Base-by-base conservation (phyloP, 2,329 filamentous ascomycete genomes). In the Curvularia hawaiiensis region DNA sequence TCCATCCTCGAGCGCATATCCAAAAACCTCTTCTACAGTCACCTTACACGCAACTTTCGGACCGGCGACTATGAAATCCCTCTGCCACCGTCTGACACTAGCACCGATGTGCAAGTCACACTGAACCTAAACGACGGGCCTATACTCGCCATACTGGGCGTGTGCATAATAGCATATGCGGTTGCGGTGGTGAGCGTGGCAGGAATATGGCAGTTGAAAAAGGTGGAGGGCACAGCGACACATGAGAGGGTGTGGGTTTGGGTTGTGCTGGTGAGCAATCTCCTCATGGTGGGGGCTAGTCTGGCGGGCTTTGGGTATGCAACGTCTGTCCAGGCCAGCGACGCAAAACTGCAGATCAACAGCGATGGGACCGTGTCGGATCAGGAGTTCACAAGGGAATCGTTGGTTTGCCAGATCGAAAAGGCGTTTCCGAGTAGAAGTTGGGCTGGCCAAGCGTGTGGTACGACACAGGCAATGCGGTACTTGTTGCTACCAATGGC, bases 151-250 rank as follows among this genome's bases (percentile, higher is more conserved):
- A 64, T 69, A 51, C 49, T 73, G 0, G 63, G 63, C 1, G 35
- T 66, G 20, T 62, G 62, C 33, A 39, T 64, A 6, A 39, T 67
- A 10, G 67, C 63, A 0, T 61, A 64, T 28, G 24, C 64, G 8
- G 62, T 70, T 4, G 53, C 61, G n/a, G 58, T 61, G 22, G 28
- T 74, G 9, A 62, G 59, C 10, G 48, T 50, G 2, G 67, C 67
- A 28, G 71, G 64, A 0, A 66, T 70, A 47, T 74, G 70, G 71
- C 71, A 74, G 43, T 48, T 74, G 56, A 56, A 65, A n/a, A 63
- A 63, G 14, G 58, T 70, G 2, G 61, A 73, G 48, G 72, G 70
- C 24, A 66, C 57, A 16, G 57, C 58, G 26, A 28, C 54, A 14
- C 59, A 64, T 50, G 65, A 72, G 55, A 55, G 70, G 28, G 31